Evolutionary conservation across 805 yeast species (phyloP).

Genomic region (Suhomyces sp.): DNA sequence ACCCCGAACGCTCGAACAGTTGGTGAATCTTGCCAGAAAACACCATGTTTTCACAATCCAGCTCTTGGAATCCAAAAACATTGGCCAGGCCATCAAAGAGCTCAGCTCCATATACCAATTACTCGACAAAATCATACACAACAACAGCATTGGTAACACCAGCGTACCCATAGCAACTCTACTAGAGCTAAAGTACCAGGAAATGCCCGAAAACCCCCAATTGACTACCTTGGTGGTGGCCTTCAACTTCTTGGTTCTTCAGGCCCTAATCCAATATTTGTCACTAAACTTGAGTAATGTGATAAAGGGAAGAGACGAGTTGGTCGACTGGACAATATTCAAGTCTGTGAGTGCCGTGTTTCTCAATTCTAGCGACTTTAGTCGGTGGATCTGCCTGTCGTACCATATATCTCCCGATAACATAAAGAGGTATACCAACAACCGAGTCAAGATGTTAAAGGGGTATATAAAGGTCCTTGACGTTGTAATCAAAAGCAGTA

Average conservation of each 20-base stretch:
- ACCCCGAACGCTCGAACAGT: conserved; percentile 5
- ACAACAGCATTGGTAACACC: neutral
- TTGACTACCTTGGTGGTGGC: conserved; percentile 18
- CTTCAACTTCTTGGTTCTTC: conserved; percentile 28
- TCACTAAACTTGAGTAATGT: conserved; percentile 16
- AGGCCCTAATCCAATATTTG: conserved; percentile 22
- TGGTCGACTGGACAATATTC: conserved; percentile 11
- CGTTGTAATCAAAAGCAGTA: conserved; percentile 9
- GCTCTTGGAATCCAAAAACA: conserved; percentile 17
- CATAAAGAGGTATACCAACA: conserved; percentile 17
- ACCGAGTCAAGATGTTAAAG: conserved; percentile 21
- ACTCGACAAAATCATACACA: conserved; percentile 10
- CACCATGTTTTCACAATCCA: conserved; percentile 28
- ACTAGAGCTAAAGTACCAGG: conserved; percentile 10
- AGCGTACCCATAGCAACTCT: neutral
- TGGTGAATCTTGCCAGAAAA: conserved; percentile 15
- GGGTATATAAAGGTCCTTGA: conserved; percentile 24
- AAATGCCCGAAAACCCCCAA: neutral
- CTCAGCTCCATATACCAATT: conserved; percentile 6
- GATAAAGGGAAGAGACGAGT: conserved; percentile 8
- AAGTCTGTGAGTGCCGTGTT: conserved; percentile 15
- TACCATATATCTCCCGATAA: conserved; percentile 6
- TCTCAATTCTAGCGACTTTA: conserved; percentile 16
- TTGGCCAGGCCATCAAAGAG: conserved; percentile 12
- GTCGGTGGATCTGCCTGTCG: conserved; percentile 20